These are phyloP conservation scores for Trichoderma atroviride DNA, from an alignment of 2,329 filamentous ascomycete genomes.

Conservation along the genomic window DNA sequence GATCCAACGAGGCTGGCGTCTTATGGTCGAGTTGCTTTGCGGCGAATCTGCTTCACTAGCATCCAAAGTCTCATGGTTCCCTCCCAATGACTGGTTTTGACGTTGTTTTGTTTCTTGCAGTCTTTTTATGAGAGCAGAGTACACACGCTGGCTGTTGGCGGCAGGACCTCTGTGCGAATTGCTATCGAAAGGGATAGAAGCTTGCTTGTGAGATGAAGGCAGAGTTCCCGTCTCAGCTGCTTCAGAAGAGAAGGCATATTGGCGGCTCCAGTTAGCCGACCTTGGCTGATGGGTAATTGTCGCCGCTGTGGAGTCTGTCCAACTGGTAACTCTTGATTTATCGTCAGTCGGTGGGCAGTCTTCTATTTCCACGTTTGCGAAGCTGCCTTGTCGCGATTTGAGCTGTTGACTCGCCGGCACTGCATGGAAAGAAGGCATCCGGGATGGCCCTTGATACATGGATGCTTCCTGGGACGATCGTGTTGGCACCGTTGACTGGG, in stretches of 20 bases:
- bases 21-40: slow-evolving; percentile 4
- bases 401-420: slow-evolving; percentile 51
- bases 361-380: slow-evolving; percentile 52
- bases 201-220: slow-evolving; percentile 32
- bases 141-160: slow-evolving; percentile 62
- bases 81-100: slow-evolving; percentile 6
- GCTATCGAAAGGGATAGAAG: not conserved
- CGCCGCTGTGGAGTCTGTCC: slow-evolving; percentile 65
- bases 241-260: slow-evolving; percentile 66
- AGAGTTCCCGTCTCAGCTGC: slow-evolving; percentile 52
- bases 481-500: slow-evolving; percentile 34
- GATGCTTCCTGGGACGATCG: slow-evolving; percentile 45
- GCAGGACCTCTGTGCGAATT: slow-evolving; percentile 30
- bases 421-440: slow-evolving; percentile 54
- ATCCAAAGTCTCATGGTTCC: not conserved
- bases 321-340: slow-evolving; percentile 71
- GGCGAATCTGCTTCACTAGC: not conserved
- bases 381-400: slow-evolving; percentile 57
- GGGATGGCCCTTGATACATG: slow-evolving; percentile 52
- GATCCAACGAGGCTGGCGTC: not conserved
- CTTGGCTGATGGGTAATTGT: slow-evolving; percentile 51
- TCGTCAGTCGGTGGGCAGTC: slow-evolving; percentile 49
- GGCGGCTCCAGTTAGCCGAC: slow-evolving; percentile 51
- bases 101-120: slow-evolving; percentile 46
- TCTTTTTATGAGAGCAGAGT: slow-evolving; percentile 64